Conservation (phyloP, 164 flowering plant genomes). For the Umbellularia californica region DNA sequence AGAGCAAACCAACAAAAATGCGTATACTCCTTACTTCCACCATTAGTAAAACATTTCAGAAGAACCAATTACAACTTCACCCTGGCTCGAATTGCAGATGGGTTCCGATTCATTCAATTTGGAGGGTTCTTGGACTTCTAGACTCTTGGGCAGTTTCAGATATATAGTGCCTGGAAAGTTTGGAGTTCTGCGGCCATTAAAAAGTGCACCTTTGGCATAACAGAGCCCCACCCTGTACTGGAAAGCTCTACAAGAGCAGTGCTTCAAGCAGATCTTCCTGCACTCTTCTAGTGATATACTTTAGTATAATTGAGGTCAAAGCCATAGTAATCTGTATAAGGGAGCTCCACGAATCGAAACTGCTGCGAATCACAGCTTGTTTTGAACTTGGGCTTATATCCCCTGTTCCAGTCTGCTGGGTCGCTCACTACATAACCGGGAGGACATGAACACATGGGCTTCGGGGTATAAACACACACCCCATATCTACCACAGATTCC, state of each 20-base stretch:
- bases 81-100: background rate
- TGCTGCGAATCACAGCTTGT: conserved; percentile 1
- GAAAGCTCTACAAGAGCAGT: conserved; percentile 19
- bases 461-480: conserved; percentile 16
- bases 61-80: background rate
- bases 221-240: conserved; percentile 14
- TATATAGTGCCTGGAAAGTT: conserved; percentile 6
- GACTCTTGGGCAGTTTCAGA: conserved; percentile 17
- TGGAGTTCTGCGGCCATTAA: conserved; percentile 10
- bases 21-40: background rate
- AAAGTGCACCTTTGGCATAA: conserved; percentile 9
- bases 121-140: background rate
- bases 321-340: conserved; percentile 18
- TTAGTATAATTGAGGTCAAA: conserved; percentile 8
- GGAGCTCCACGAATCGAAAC: conserved; percentile 16
- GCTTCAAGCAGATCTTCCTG: conserved; percentile 8
- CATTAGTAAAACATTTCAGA: background rate
- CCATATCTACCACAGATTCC: conserved; percentile 24
- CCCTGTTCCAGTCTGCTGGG: conserved; percentile 18
- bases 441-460: conserved; percentile 20
- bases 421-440: conserved; percentile 14
- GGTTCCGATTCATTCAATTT: conserved; percentile 1
- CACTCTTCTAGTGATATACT: conserved; percentile 10
- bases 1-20: conserved; percentile 3
- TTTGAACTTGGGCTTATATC: conserved; percentile 19